These are phyloP conservation scores for Geranomyces variabilis DNA, from an alignment of 192 early-diverging fungal species.

Conservation along the genomic window DNA sequence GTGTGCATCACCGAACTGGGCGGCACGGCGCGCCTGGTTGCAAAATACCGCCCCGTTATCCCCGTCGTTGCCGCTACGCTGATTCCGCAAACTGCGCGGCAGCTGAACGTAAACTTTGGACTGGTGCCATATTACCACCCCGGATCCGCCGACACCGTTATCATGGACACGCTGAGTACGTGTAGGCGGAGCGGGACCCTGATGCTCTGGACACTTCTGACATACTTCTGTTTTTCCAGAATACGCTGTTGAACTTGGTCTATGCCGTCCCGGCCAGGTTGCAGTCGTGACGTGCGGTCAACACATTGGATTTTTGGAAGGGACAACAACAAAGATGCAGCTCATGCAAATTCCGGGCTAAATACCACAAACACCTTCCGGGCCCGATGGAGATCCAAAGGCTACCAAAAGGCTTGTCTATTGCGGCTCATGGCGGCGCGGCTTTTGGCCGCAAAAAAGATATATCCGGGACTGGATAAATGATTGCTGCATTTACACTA, in stretches of 20 bases:
- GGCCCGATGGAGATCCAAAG: no score
- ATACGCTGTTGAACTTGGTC: slow-evolving; percentile 55
- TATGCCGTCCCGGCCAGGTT: slow-evolving; percentile 59
- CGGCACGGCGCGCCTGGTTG: slow-evolving; percentile 59
- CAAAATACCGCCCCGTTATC: slow-evolving; percentile 62
- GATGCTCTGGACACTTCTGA: neutral
- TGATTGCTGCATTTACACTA: no score
- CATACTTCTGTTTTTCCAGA: slow-evolving; percentile 22
- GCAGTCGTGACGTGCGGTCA: slow-evolving; percentile 62
- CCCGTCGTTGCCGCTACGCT: slow-evolving; percentile 58
- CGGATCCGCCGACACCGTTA: slow-evolving; percentile 39
- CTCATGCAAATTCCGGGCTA: slow-evolving; percentile 44
- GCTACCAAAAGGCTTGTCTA: no score
- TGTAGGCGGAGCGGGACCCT: neutral
- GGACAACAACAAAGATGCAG: slow-evolving; percentile 58
- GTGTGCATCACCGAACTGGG: slow-evolving; percentile 55
- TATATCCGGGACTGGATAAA: no score
- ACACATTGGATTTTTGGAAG: slow-evolving; percentile 42
- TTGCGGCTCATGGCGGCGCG: no score
- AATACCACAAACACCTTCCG: neutral
- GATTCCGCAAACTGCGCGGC: slow-evolving; percentile 54
- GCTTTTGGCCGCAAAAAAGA: no score
- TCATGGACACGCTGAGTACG: slow-evolving; percentile 45
- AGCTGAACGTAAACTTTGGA: slow-evolving; percentile 57
- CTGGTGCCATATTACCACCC: slow-evolving; percentile 56